Percentiles rank a stretch among this genome's conserved stretches.
These are phyloP conservation scores for Chrysanthemum lavandulifolium DNA, from an alignment of 129 eudicot species.

Conservation along the genomic window DNA sequence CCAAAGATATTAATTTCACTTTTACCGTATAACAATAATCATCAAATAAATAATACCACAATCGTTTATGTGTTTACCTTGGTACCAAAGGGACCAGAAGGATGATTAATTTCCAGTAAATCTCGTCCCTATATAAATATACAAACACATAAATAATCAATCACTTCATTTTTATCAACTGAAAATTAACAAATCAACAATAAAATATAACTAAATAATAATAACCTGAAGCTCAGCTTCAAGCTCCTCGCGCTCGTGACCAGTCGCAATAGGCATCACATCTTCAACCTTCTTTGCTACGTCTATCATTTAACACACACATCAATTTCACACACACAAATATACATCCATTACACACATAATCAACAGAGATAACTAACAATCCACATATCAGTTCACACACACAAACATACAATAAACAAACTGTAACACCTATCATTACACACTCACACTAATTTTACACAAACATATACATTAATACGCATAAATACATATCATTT, in stretches of 20 bases:
- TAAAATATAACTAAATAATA: neutral
- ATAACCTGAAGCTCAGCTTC: slow-evolving; percentile 62
- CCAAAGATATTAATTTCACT: neutral
- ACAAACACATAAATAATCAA: neutral
- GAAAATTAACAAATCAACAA: neutral
- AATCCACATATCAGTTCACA: no score
- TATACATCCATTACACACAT: no score
- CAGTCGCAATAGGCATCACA: slow-evolving; percentile 70
- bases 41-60: neutral
- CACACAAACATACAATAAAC: no score
- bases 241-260: slow-evolving; percentile 77
- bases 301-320: slow-evolving; percentile 3
- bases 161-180: neutral
- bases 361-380: no score
- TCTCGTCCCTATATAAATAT: slow-evolving; percentile 38
- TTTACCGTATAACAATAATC: neutral
- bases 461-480: no score
- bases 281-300: slow-evolving; percentile 46
- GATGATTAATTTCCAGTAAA: slow-evolving; percentile 52
- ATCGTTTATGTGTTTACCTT: slow-evolving; percentile 32
- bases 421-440: no score
- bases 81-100: slow-evolving; percentile 52
- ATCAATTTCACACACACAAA: no score
- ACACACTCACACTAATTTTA: no score
- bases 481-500: no score